Base-by-base conservation (phyloP, 1,284 basidiomycete species). In the Crocinoboletus sp. region DNA sequence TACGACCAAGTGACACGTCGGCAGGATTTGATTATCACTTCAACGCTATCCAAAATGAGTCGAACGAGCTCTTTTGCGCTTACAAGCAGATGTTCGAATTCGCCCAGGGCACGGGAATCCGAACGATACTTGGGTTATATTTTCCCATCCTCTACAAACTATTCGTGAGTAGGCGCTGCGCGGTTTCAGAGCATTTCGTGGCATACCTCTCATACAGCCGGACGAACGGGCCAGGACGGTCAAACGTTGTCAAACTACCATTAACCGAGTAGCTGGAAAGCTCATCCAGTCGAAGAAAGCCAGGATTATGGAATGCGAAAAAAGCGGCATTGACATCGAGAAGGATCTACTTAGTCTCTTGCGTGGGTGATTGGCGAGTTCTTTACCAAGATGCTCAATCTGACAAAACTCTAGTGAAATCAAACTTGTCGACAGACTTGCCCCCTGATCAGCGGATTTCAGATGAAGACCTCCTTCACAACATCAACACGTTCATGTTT, bases 401-500 rank as follows among this genome's bases (percentile, higher is more conserved):
- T 59, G 19, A 64, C 24, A 3, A 15, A 5, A 17, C 5, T 16
- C 19, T 46, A 89, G 86, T 90, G 37, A 86, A 84, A 66, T 83
- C 85, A 9, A 89, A 89, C 59, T 53, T 74, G 31, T 74, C 84
- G 4, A 74, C 66, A 0, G 81, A 85, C 49, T 67, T 86, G 13
- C 69, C 79, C 10, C 69, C 71, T 0, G 78, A 82, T 39, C 79
- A 89, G 52, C 78, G 82, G 33, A 82, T 93, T 48, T 86, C 87
- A 2, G 87, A 91, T 56, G 78, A 82, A 34, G 89, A 91, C 54
- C 82, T 92, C 36, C 69, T 89, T 25, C 70, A 89, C 56, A 90
- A 83, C 52, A 82, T 92, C 64, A 90, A 88, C 53, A 91, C 89
- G 0, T 86, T 92, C 62, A 80, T 91, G 71, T 89, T 92, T 64